Base-by-base conservation (phyloP, 1,284 basidiomycete genomes). In the Acaromyces ingoldii region DNA sequence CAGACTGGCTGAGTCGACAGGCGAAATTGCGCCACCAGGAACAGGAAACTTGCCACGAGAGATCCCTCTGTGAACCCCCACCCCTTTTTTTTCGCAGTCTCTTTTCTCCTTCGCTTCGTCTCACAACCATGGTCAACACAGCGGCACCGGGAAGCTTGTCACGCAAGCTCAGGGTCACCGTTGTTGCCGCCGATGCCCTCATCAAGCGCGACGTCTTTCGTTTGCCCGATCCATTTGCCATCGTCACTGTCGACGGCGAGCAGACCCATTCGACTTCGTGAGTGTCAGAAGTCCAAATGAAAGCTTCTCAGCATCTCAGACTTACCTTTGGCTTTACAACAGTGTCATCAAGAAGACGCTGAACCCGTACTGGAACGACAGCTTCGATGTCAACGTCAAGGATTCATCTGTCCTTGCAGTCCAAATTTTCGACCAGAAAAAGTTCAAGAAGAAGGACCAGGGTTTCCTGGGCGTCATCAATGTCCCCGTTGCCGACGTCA, bases 371-470 rank as follows among this genome's bases (percentile, higher is more conserved):
- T 75, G 73, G 73, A 75, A 70, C 47, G 73, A 75, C 53, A 65
- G 63, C 47, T 75, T 75, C 44, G 73, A 74, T 33, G 58, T 75
- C 51, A 85, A 82, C 43, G 90, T 93, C 72, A 89, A 86, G 75
- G 90, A 93, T 70, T 87, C 87, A 3, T 92, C 89, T 24, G 85
- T 92, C 42, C 82, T 96, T 38, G 88, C 89, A 3, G 89, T 96
- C 2, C 91, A 96, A 77, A 91, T 95, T 70, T 95, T 95, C 68
- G 91, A 96, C 77, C 91, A 95, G 78, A 86, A 89, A 77, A 95
- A 93, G 78, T 95, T 95, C 80, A 95, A 93, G 80, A 82, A 88
- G 77, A 85, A 85, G 77, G 90, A 95, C 76, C 91, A 95, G 74
- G 91, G 91, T 4, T 95, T 95, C 77, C 80, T 96, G 42, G 91